These are phyloP conservation scores for Leucoagaricus sp. DNA, from an alignment of 1,284 basidiomycete species.

Conservation along the genomic window DNA sequence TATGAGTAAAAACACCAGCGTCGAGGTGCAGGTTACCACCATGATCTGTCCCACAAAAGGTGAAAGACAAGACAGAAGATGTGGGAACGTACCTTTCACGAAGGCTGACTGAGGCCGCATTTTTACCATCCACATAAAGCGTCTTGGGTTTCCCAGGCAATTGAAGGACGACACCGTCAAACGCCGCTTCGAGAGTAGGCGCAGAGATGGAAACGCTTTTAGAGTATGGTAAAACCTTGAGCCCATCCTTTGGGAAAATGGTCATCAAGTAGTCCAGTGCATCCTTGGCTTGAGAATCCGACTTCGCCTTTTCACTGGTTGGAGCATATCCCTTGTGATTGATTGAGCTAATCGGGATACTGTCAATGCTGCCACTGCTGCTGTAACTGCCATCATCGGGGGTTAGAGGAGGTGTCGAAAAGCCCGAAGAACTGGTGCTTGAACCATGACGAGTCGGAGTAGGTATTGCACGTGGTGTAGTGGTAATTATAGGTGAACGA, in stretches of 20 bases:
- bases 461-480: constrained; percentile 9
- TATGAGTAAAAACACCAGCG: constrained; percentile 14
- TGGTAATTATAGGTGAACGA: background rate
- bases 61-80: constrained; percentile 7
- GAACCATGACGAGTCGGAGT: constrained; percentile 20
- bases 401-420: constrained; percentile 65
- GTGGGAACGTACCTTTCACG: constrained; percentile 66
- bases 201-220: constrained; percentile 73
- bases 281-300: constrained; percentile 31
- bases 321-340: constrained; percentile 36
- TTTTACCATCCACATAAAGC: constrained; percentile 80
- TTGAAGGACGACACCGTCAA: constrained; percentile 76
- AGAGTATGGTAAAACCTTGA: constrained; percentile 65
- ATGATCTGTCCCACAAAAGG: constrained; percentile 14
- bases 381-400: constrained; percentile 52
- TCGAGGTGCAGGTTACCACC: background rate
- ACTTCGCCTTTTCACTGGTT: background rate
- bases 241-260: constrained; percentile 70
- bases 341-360: constrained; percentile 28
- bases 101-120: constrained; percentile 71
- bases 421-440: constrained; percentile 27
- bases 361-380: constrained; percentile 36
- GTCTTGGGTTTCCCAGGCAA: constrained; percentile 71
- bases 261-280: constrained; percentile 75
- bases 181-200: constrained; percentile 62